Evolutionary conservation across 306 rosid genomes (phyloP).

Genomic region (Sindora glabra): DNA sequence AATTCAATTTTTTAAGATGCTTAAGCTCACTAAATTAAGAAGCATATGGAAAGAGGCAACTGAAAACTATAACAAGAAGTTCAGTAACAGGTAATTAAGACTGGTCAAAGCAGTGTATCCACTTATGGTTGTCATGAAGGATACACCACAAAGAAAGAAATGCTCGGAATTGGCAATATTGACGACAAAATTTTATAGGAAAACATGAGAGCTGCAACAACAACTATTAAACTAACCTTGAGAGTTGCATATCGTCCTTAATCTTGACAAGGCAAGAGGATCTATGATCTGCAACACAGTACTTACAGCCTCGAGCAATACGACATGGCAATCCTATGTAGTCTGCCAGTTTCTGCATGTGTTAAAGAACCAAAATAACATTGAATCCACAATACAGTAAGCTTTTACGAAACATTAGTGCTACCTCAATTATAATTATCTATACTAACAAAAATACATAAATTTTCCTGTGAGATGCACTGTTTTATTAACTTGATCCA

Average conservation of each 20-base stretch:
- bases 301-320: constrained; percentile 92
- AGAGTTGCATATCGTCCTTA: constrained; percentile 50
- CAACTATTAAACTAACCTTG: constrained; percentile 44
- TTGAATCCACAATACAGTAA: background rate
- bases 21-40: too few relatives aligned
- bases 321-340: constrained; percentile 96
- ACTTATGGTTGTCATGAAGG: too few relatives aligned
- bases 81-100: too few relatives aligned
- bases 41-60: too few relatives aligned
- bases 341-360: constrained; percentile 88
- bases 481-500: background rate
- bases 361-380: constrained; percentile 1
- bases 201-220: background rate
- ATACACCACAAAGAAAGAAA: too few relatives aligned
- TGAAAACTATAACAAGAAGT: too few relatives aligned
- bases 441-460: background rate
- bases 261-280: constrained; percentile 93
- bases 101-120: too few relatives aligned
- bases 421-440: background rate
- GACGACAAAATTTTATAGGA: background rate
- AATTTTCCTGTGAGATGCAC: background rate
- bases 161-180: background rate
- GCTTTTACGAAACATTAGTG: background rate
- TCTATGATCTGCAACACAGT: constrained; percentile 88
- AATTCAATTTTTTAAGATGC: too few relatives aligned